Evolutionary conservation across 2,329 filamentous ascomycete species (phyloP).

Genomic region (Ambrosiella xylebori): DNA sequence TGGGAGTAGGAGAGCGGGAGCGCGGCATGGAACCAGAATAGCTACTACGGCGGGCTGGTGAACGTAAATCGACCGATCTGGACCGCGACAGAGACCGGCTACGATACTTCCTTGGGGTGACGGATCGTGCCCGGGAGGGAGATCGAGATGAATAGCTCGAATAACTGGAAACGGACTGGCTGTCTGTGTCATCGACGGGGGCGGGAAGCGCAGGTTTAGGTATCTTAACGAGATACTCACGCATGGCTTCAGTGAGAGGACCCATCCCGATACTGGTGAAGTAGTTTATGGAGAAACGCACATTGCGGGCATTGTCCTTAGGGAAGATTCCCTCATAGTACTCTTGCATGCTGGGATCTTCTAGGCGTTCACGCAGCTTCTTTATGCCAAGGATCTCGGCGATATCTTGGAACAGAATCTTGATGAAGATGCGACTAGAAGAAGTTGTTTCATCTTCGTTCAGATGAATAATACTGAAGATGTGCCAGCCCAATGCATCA

Average conservation of each 20-base stretch:
- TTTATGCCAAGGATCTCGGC: conserved; percentile 72
- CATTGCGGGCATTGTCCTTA: conserved; percentile 71
- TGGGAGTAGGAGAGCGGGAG: conserved; percentile 13
- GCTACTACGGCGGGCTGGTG: conserved; percentile 15
- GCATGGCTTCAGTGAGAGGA: conserved; percentile 83
- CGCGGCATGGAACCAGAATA: conserved; percentile 14
- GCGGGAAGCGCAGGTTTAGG: conserved; percentile 68
- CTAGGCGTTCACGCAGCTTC: conserved; percentile 58
- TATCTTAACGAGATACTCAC: conserved; percentile 74
- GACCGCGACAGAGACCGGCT: conserved; percentile 13
- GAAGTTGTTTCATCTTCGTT: conserved; percentile 97
- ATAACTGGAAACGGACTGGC: conserved; percentile 61
- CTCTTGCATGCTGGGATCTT: conserved; percentile 60
- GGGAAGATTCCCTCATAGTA: conserved; percentile 80
- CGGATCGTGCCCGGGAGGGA: conserved; percentile 28
- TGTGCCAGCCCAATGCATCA: conserved; percentile 86
- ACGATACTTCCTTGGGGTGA: conserved; percentile 18
- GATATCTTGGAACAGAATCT: conserved; percentile 89
- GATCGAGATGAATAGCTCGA: conserved; percentile 41
- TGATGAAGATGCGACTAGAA: conserved; percentile 93
- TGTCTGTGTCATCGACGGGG: conserved; percentile 41
- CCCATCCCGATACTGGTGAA: conserved; percentile 98
- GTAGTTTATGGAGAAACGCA: conserved; percentile 96
- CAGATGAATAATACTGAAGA: conserved; percentile 65
- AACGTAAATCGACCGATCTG: conserved; percentile 19